Percentiles rank a stretch among this genome's conserved stretches.
Evolutionary conservation across 306 rosid species (phyloP).

Genomic region (Vigna mungo): DNA sequence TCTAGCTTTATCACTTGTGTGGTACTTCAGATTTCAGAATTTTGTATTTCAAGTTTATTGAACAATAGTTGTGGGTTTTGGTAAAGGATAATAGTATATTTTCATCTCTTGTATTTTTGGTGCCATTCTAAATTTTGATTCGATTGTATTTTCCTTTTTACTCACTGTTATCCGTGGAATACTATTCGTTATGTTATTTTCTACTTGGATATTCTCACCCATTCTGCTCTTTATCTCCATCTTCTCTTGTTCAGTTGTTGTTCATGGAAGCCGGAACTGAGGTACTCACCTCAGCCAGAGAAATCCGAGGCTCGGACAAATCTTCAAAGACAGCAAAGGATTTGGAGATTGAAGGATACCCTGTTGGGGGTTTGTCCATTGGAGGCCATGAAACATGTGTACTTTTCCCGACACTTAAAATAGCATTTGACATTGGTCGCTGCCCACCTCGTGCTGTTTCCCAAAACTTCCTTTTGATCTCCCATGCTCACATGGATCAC

Average conservation of each 20-base stretch:
- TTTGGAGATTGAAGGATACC: slow-evolving; percentile 79
- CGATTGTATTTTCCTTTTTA: too few relatives aligned
- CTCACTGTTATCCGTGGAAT: too few relatives aligned
- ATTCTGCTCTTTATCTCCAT: not conserved
- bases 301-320: slow-evolving; percentile 34
- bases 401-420: slow-evolving; percentile 71
- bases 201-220: not conserved
- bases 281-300: slow-evolving; percentile 41
- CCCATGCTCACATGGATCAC: slow-evolving; percentile 99
- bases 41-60: not conserved
- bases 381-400: slow-evolving; percentile 97
- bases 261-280: slow-evolving; percentile 42
- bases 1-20: not conserved
- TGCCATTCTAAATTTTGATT: too few relatives aligned
- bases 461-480: slow-evolving; percentile 79
- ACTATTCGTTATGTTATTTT: too few relatives aligned
- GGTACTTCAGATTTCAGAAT: not conserved
- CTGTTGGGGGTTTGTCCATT: slow-evolving; percentile 82
- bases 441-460: slow-evolving; percentile 88
- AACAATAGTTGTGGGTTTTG: not conserved
- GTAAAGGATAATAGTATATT: not conserved
- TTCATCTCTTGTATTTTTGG: not conserved
- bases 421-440: slow-evolving; percentile 92
- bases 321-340: slow-evolving; percentile 53
- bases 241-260: not conserved